Percentiles rank a stretch among this genome's conserved stretches.
phyloP scores from a whole-genome alignment of 345 rosid genomes.

The Cochlearia excelsa region DNA sequence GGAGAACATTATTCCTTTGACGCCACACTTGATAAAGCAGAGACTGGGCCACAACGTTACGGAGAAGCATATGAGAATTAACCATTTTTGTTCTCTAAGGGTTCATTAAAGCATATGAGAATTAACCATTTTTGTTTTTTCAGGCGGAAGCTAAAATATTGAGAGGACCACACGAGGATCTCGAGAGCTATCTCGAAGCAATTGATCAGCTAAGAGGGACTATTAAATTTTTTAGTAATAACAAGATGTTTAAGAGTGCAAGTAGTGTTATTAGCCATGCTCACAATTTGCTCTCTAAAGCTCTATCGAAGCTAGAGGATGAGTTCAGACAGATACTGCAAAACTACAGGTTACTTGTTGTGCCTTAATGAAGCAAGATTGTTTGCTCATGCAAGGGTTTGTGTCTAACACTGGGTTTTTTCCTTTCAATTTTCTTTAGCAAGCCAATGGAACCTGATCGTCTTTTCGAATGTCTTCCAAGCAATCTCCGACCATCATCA shows the following conservation, averaged over 20 bases:
- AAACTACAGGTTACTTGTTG: constrained; percentile 68
- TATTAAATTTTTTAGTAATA: constrained; percentile 63
- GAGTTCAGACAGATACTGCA: constrained; percentile 75
- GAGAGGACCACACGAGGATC: constrained; percentile 96
- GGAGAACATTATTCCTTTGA: no score
- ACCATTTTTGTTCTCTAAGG: constrained; percentile 38
- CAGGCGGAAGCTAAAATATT: constrained; percentile 94
- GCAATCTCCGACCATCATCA: constrained; percentile 63
- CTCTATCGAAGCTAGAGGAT: constrained; percentile 81
- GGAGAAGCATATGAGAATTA: no score
- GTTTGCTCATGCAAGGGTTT: background rate
- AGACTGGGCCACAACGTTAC: no score
- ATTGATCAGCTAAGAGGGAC: constrained; percentile 75
- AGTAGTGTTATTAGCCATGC: constrained; percentile 68
- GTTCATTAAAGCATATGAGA: no score
- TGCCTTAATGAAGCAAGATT: background rate
- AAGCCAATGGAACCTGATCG: constrained; percentile 94
- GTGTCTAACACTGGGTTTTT: constrained; percentile 1
- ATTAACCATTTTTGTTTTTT: constrained; percentile 1
- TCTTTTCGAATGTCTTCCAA: constrained; percentile 81
- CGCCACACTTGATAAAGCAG: no score
- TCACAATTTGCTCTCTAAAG: constrained; percentile 67
- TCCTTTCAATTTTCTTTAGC: constrained; percentile 43
- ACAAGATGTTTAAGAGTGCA: constrained; percentile 55
- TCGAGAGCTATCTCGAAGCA: constrained; percentile 86